These are phyloP conservation scores for Rhodotorula mucilaginosa DNA, from an alignment of 1,284 basidiomycete genomes.

Conservation along the genomic window DNA sequence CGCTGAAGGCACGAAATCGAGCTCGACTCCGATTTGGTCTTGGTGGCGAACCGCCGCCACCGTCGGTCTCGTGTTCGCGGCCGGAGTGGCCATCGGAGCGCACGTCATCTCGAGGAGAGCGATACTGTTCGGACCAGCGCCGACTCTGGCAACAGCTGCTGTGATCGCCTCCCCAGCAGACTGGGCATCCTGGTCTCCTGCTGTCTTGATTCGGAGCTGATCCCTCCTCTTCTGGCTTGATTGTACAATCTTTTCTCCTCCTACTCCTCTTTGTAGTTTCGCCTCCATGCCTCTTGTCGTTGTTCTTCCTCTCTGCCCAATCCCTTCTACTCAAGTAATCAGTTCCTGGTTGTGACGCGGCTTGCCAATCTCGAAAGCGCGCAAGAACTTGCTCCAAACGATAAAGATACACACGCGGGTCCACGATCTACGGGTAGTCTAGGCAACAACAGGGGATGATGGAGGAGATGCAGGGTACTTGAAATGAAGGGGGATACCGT, in stretches of 20 bases:
- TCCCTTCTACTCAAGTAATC: neutral
- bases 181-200: neutral
- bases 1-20: neutral
- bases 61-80: slow-evolving; percentile 24
- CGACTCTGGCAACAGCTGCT: neutral
- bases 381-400: neutral
- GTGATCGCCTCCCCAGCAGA: neutral
- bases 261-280: neutral
- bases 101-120: neutral
- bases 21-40: neutral
- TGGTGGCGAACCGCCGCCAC: slow-evolving; percentile 12
- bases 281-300: neutral
- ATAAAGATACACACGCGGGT: neutral
- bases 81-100: slow-evolving; percentile 21
- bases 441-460: neutral
- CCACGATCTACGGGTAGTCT: neutral
- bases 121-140: neutral
- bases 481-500: slow-evolving; percentile 71
- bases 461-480: slow-evolving; percentile 5
- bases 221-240: neutral
- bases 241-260: neutral
- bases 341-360: neutral
- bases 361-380: neutral
- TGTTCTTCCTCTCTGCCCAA: neutral
- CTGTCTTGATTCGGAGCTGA: neutral